Base-by-base conservation (phyloP, 305 asterid species). In the Plantago lanceolata region DNA sequence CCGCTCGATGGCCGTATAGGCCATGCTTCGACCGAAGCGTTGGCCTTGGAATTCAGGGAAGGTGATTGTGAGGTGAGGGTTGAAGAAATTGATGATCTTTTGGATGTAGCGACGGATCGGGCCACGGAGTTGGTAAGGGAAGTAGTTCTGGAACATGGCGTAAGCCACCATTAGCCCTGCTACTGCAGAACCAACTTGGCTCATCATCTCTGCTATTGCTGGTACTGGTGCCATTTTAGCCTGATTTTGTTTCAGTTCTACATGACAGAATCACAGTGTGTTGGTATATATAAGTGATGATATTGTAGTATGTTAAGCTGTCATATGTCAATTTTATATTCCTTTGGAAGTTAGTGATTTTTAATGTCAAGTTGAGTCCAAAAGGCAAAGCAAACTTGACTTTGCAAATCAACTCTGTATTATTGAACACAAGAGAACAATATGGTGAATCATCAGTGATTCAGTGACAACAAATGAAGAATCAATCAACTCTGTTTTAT, bases 141-240 rank as follows among this genome's bases (percentile, higher is more conserved):
- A 26, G 19, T 55, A 55, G 60, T 26, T 55, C 6, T 26, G 60
- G 44, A 55, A 26, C 44, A 26, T 55, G 43, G 60, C 44, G 35
- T 28, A 55, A 5, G 44, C 44, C 16, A 55, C 37, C 60, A 55
- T 55, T 55, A 55, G 60, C 16, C 43, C 60, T 55, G 60, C 60
- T 20, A 55, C 6, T 28, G 20, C 44, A 15, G 60, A 55, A 55
- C 60, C 18, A 26, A 28, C 43, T 15, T 55, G 43, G 43, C 60
- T 55, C 60, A 55, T 55, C 7, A 26, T 55, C 35, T 55, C 60
- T 55, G 19, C 60, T 14, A 55, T 55, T 40, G 45, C 45, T 55
- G 60, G 11, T 55, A 18, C n/a, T n/a, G n/a, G 19, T 55, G 12
- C 20, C 60, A 55, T 55, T 55, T 20, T 55, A 40, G 45, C 45